A percentile compares a stretch with the other conserved stretches of the same genome.
Evolutionary conservation across 306 rosid species (phyloP).

Genomic region (Sphenostylis stenocarpa): DNA sequence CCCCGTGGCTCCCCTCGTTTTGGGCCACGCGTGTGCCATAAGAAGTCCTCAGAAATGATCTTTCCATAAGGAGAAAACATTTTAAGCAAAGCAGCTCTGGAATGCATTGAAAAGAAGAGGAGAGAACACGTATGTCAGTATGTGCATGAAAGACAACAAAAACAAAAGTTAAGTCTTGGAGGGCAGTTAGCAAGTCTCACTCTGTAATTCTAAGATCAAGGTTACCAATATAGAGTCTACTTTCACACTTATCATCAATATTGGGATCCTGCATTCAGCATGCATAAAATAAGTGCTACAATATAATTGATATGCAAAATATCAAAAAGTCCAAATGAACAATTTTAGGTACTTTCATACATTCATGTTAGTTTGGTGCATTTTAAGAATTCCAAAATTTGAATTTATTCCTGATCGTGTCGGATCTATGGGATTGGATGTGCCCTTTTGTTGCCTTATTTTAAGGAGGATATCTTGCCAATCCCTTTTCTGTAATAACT

Average conservation of each 20-base stretch:
- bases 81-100: slow-evolving; percentile 83
- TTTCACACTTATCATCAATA: slow-evolving; percentile 68
- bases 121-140: slow-evolving; percentile 19
- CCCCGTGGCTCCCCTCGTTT: slow-evolving; percentile 93
- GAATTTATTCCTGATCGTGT: neutral
- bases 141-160: slow-evolving; percentile 17
- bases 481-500: neutral
- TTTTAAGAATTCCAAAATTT: neutral
- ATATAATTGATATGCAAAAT: slow-evolving; percentile 18
- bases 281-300: neutral
- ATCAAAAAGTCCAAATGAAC: neutral
- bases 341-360: slow-evolving; percentile 2
- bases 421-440: neutral
- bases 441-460: neutral
- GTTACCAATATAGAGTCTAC: slow-evolving; percentile 80
- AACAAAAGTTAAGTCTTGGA: neutral
- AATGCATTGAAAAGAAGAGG: neutral
- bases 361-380: neutral
- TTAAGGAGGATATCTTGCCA: neutral
- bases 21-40: slow-evolving; percentile 89
- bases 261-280: slow-evolving; percentile 61
- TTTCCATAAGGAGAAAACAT: slow-evolving; percentile 92
- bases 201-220: slow-evolving; percentile 92
- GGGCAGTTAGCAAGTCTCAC: slow-evolving; percentile 47
- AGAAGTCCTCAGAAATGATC: slow-evolving; percentile 78